Conservation (phyloP, 129 eudicot genomes). For the Heracleum sosnowskyi region DNA sequence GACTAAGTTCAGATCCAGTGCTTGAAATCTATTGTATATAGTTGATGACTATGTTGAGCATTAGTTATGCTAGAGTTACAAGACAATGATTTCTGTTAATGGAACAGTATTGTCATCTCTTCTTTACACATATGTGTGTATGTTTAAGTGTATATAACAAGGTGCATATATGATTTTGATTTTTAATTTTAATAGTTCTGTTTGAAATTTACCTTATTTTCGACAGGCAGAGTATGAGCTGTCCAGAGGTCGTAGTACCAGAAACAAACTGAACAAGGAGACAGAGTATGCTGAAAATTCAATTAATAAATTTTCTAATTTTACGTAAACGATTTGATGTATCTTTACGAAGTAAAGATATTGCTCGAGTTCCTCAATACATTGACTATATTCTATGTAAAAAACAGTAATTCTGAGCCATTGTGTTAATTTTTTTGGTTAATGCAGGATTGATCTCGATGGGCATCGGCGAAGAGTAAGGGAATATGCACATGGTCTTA, state of each 20-base stretch:
- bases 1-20: background rate
- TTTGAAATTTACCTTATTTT: conserved; percentile 2
- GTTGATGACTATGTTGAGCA: background rate
- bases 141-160: background rate
- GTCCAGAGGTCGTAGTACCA: conserved; percentile 57
- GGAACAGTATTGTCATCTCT: background rate
- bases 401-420: background rate
- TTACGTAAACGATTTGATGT: background rate
- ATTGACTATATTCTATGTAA: background rate
- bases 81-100: background rate
- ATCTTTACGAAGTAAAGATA: background rate
- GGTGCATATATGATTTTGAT: background rate
- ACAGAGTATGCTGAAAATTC: conserved; percentile 48
- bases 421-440: background rate
- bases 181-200: background rate
- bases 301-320: background rate
- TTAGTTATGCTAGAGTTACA: background rate
- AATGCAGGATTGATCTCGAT: conserved; percentile 78
- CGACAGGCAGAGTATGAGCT: conserved; percentile 83
- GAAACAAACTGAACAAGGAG: conserved; percentile 70
- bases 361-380: background rate
- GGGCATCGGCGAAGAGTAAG: conserved; percentile 90
- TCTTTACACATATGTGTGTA: background rate
- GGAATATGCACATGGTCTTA: conserved; percentile 76
- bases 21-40: background rate